Base-by-base conservation (phyloP, 2,329 filamentous ascomycete genomes). In the Geoglossum cookeanum region DNA sequence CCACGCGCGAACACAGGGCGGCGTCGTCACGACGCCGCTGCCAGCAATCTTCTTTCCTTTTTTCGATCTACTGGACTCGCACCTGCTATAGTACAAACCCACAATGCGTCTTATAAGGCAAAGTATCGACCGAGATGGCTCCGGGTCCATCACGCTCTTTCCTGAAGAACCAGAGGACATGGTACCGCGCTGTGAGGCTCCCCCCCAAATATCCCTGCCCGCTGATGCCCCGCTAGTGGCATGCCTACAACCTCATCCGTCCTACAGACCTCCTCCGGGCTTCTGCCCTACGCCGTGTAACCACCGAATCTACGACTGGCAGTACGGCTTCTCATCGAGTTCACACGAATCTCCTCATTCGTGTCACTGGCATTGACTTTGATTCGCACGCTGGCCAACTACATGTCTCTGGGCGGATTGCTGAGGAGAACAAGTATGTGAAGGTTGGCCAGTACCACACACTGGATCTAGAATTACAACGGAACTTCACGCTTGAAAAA, bases 401-500 rank as follows among this genome's bases (percentile, higher is more conserved):
- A 3, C 84, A 87, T 64, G 81, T 87, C 27, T 78, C 77, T 3
- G 84, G 84, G 1, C 74, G 76, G 54, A 81, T 86, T 11, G 72
- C 78, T 4, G 77, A 77, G 27, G 81, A 86, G 66, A 87, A 84
- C 63, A 77, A 80, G 59, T 75, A 79, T 64, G 83, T 84, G 37
- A 81, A 80, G 64, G 70, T 85, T 17, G 83, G 83, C 15, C 75
- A 79, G 61, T 79, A 79, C 64, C 84, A 87, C 66, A 87, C 84
- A 0, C 74, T 87, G 1, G 91, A 96, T 62, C 77, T 98, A 51
- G 91, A 96, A 68, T 75, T 95, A 58, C 82, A 92, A 64, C 79
- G 90, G 47, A 83, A 89, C 55, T 97, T 97, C 64, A 91, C 86
- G 5, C 69, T 98, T 6, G 85, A 89, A 72, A 97, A 97, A 71